phyloP scores from a whole-genome alignment of 371 early-diverging fungal species.

The Amoeboaphelidium occidentale region DNA sequence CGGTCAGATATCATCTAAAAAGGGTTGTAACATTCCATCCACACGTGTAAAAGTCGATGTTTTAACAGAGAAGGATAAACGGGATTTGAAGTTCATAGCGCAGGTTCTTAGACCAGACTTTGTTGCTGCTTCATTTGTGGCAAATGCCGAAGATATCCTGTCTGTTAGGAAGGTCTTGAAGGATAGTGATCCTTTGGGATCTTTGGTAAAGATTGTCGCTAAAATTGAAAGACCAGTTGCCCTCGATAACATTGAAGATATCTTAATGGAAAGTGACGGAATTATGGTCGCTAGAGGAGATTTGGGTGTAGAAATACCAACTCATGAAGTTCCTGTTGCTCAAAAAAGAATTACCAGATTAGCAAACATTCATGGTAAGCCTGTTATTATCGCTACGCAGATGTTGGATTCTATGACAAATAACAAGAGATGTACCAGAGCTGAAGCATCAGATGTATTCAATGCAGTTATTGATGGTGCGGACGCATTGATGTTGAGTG shows the following conservation, averaged over 20 bases:
- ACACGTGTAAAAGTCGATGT: neutral
- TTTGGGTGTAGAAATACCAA: constrained; percentile 90
- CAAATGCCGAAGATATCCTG: neutral
- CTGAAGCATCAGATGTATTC: constrained; percentile 95
- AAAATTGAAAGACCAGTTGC: constrained; percentile 83
- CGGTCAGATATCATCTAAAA: neutral
- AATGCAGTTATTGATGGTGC: constrained; percentile 93
- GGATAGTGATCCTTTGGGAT: neutral
- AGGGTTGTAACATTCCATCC: neutral
- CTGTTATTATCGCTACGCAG: constrained; percentile 90
- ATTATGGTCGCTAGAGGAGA: constrained; percentile 99
- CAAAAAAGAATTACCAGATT: constrained; percentile 93
- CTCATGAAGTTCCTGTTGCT: constrained; percentile 66
- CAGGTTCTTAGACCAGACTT: neutral
- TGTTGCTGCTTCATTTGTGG: neutral
- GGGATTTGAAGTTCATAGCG: neutral
- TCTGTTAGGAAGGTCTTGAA: neutral
- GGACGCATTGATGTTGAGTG: constrained; percentile 96
- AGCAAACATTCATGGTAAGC: constrained; percentile 82
- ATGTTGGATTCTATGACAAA: constrained; percentile 96
- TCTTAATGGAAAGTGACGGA: constrained; percentile 79
- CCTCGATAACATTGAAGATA: constrained; percentile 89
- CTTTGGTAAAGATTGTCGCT: constrained; percentile 1
- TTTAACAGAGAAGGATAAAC: neutral
- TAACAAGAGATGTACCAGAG: constrained; percentile 91